A percentile compares a stretch with the other conserved stretches of the same genome.
Conservation (phyloP, 257 asterid genomes). For the Solanum bulbocastanum region DNA sequence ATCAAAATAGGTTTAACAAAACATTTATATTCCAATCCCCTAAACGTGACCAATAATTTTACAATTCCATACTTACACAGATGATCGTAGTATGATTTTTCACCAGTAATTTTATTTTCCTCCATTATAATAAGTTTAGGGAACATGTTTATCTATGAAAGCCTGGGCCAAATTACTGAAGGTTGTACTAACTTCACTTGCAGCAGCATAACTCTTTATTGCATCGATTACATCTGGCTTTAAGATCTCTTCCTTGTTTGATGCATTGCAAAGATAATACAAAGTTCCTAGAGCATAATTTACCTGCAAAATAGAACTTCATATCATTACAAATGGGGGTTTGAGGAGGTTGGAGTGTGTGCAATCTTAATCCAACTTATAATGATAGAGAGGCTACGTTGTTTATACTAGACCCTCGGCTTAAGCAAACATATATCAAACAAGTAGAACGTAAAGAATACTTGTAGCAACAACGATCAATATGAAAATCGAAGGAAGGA, state of each 20-base stretch:
- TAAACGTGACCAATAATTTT: not conserved
- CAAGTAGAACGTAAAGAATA: not conserved
- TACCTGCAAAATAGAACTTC: not conserved
- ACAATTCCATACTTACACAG: not conserved
- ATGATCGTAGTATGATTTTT: not conserved
- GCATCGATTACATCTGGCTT: slow-evolving; percentile 68
- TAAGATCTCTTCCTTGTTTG: slow-evolving; percentile 48
- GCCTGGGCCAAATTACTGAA: slow-evolving; percentile 77
- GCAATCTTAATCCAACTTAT: too few species aligned
- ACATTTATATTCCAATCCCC: not conserved
- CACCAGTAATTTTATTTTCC: not conserved
- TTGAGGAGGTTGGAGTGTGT: not conserved
- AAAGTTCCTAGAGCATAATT: slow-evolving; percentile 55
- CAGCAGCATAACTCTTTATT: slow-evolving; percentile 57
- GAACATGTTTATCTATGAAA: slow-evolving; percentile 49
- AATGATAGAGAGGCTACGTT: too few species aligned
- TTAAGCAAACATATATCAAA: too few species aligned
- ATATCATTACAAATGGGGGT: too few species aligned
- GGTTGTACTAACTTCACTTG: slow-evolving; percentile 37
- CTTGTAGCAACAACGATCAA: too few species aligned
- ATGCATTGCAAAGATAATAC: slow-evolving; percentile 56
- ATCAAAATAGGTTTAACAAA: not conserved
- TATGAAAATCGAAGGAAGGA: too few species aligned
- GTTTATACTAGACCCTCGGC: too few species aligned
- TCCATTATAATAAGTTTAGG: not conserved